Evolutionary conservation across 2,329 filamentous ascomycete species (phyloP).

Genomic region (Beauveria rudraprayagi): DNA sequence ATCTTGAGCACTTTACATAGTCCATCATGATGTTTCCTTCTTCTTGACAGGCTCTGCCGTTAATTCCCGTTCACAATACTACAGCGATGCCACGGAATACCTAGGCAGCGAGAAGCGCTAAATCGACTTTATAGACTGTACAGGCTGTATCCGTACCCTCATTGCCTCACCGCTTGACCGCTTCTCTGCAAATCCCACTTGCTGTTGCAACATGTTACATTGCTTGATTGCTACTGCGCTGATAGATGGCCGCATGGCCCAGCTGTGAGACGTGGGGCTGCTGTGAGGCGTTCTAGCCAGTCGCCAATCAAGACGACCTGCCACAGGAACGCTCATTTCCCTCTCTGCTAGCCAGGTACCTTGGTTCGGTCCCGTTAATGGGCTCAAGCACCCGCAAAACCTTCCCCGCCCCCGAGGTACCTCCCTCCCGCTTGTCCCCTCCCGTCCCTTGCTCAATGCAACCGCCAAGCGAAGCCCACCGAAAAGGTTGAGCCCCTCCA

Average conservation of each 20-base stretch:
- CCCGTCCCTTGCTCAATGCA: background rate
- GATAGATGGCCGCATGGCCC: background rate
- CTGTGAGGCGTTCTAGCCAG: background rate
- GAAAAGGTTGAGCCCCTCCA: constrained; percentile 10
- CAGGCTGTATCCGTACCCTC: background rate
- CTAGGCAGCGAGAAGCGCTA: no score
- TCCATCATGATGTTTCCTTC: no score
- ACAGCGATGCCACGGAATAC: no score
- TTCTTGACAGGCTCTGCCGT: no score
- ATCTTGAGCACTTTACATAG: no score
- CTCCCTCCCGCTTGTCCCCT: background rate
- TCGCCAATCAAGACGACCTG: background rate
- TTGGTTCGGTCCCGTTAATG: background rate
- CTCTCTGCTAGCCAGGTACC: background rate
- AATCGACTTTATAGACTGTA: no score
- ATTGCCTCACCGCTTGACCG: constrained; percentile 4
- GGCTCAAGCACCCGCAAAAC: background rate
- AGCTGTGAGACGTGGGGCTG: background rate
- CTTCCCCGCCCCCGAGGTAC: background rate
- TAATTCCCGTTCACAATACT: no score
- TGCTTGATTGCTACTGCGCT: background rate
- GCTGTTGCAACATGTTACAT: background rate
- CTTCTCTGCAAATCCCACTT: background rate
- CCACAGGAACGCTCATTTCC: background rate
- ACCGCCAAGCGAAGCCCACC: background rate